Base-by-base conservation (phyloP, 106 monocot species). In the Allium cepa region DNA sequence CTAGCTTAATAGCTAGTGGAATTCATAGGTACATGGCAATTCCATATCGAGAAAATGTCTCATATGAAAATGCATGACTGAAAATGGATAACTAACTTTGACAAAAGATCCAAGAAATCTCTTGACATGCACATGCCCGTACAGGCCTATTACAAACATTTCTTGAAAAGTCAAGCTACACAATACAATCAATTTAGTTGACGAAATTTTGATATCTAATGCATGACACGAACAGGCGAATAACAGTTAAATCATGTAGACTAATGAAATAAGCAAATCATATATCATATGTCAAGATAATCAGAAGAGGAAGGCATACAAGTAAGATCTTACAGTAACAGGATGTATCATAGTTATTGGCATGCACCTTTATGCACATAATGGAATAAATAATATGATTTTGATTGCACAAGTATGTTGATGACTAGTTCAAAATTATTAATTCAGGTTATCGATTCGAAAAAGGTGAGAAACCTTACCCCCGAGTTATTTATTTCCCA, bases 401-500 rank as follows among this genome's bases (percentile, higher is more conserved):
- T 55, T 26, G 26, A 8, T 26, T 26, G 22, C 28, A 26, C 10
- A 60, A 60, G 22, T 10, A 60, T 55, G 15, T 10, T 1, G 1
- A 60, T 1, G 57, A 58, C 15, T 16, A 58, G 15, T 58, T 58
- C 57, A 14, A 36, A 57, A 27, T 0, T 70, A 10, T 7, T 59
- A 70, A 22, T 11, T 59, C 47, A 18, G 26, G 46, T 17, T 66
- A 50, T 48, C 49, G 55, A 65, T 56, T 46, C 3, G 17, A 53
- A 56, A 68, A 61, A 64, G 36, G 26, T 13, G 13, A 17, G 65
- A 65, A 64, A 13, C 26, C 15, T 2, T 78, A 88, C 87, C 87
- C 87, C 87, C 46, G 80, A 66, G 58, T 88, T 88, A 50, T 83
- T 88, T 46, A 73, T 64, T 62, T 73, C 80, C 87, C 87, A 88